Evolutionary conservation across 2,329 filamentous ascomycete species (phyloP).

Genomic region (Fusarium tjaetaba): DNA sequence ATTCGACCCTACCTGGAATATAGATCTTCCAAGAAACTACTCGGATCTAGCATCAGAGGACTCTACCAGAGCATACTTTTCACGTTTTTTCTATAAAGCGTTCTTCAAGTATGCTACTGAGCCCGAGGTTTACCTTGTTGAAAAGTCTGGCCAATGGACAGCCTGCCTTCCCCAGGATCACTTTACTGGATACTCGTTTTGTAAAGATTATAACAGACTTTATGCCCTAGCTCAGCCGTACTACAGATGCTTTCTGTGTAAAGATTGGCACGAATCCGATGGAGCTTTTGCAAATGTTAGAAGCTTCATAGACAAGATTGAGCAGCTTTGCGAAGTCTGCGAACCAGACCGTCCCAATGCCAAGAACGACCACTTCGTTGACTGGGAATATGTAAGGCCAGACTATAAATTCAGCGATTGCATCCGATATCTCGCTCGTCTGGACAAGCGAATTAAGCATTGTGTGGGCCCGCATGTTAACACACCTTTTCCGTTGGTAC

Average conservation of each 20-base stretch:
- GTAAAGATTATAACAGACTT: not conserved
- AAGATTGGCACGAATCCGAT: not conserved
- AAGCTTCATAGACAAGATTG: not conserved
- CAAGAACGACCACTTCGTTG: not conserved
- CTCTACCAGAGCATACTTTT: not conserved
- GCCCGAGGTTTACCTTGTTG: not conserved
- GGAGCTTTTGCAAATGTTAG: not conserved
- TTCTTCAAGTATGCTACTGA: not conserved
- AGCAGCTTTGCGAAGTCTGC: not conserved
- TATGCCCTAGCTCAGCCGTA: not conserved
- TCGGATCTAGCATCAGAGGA: not conserved
- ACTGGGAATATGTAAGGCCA: accelerated
- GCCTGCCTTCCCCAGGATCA: not conserved
- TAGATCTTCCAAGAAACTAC: not conserved
- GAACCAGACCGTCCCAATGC: not conserved
- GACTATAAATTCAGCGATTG: accelerated
- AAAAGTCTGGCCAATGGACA: not conserved
- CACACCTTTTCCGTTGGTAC: not conserved
- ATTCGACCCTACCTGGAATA: not conserved
- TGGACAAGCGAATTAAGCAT: not conserved
- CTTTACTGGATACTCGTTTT: not conserved
- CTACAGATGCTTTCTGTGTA: not conserved
- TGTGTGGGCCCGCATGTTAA: not conserved
- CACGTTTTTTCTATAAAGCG: not conserved
- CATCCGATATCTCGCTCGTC: not conserved